Evolutionary conservation across 2,329 filamentous ascomycete genomes (phyloP).

Genomic region (Trichoderma koningiopsis): DNA sequence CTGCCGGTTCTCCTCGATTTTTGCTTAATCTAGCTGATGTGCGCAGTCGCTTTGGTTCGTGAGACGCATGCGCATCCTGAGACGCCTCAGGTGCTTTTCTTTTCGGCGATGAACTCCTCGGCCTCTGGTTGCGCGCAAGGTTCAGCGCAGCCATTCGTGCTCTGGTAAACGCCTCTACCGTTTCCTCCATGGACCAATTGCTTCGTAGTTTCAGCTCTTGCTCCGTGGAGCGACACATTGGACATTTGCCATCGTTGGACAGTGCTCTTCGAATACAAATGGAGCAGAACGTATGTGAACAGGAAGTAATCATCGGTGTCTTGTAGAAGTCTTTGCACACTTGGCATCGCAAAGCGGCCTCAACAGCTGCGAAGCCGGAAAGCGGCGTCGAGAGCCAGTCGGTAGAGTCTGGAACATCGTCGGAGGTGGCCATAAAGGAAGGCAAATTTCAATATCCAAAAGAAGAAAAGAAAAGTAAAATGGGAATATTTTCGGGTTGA

Average conservation of each 20-base stretch:
- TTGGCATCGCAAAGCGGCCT: conserved; percentile 87
- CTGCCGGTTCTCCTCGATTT: conserved; percentile 38
- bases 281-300: conserved; percentile 95
- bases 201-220: conserved; percentile 83
- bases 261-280: conserved; percentile 89
- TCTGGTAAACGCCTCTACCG: conserved; percentile 75
- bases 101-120: conserved; percentile 46
- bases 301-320: conserved; percentile 93
- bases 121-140: conserved; percentile 55
- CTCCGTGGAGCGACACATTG: conserved; percentile 74
- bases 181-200: conserved; percentile 83
- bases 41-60: conserved; percentile 52
- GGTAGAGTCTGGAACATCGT: conserved; percentile 70
- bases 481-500: not conserved
- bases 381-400: conserved; percentile 79
- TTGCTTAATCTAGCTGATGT: conserved; percentile 55
- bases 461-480: not conserved
- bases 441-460: conserved; percentile 3
- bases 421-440: conserved; percentile 18
- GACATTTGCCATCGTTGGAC: conserved; percentile 81
- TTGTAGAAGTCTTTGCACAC: conserved; percentile 98
- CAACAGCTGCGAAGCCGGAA: conserved; percentile 67
- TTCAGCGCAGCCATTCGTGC: conserved; percentile 64
- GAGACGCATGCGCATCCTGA: conserved; percentile 33
- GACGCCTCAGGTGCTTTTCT: conserved; percentile 48